A percentile compares a stretch with the other conserved stretches of the same genome.
Conservation (phyloP, 1,284 basidiomycete genomes). For the Phellopilus nigrolimitatus region DNA sequence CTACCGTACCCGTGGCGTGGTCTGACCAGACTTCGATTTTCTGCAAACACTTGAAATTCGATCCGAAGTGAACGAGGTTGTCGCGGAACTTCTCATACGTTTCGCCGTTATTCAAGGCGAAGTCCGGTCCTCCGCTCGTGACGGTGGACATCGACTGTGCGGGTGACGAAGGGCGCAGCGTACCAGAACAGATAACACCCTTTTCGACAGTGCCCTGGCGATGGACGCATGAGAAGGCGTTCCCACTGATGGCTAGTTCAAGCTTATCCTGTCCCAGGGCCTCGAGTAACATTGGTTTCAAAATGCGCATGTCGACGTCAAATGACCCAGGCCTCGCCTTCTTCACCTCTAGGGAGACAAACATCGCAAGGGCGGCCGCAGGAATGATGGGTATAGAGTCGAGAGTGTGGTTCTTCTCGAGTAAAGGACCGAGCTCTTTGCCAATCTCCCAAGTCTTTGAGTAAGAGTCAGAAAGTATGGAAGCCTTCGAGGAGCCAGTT, state of each 20-base stretch:
- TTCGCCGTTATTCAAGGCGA: conserved; percentile 1
- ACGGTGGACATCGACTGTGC: conserved; percentile 19
- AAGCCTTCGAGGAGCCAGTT: conserved; percentile 18
- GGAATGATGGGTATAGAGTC: conserved; percentile 32
- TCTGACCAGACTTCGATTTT: conserved; percentile 28
- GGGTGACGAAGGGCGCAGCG: conserved; percentile 11
- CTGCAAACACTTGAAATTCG: conserved; percentile 31
- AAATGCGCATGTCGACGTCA: conserved; percentile 7
- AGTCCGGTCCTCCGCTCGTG: conserved; percentile 10
- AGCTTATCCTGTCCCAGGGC: background rate
- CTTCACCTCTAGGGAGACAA: conserved; percentile 25
- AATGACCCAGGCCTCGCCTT: background rate
- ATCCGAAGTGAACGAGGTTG: conserved; percentile 29
- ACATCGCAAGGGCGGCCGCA: conserved; percentile 32
- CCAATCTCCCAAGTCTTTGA: conserved; percentile 12
- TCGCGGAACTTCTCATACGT: conserved; percentile 8
- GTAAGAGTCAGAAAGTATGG: background rate
- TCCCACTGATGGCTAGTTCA: conserved; percentile 5
- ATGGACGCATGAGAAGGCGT: conserved; percentile 7
- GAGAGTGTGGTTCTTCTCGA: conserved; percentile 30
- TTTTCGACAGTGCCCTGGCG: background rate
- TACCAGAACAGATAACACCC: conserved; percentile 29
- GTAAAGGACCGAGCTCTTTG: conserved; percentile 8
- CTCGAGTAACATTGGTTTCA: conserved; percentile 11
- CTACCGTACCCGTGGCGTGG: conserved; percentile 29